Evolutionary conservation across 768 basidiomycete genomes (phyloP).

Genomic region (Boletellus sp.): DNA sequence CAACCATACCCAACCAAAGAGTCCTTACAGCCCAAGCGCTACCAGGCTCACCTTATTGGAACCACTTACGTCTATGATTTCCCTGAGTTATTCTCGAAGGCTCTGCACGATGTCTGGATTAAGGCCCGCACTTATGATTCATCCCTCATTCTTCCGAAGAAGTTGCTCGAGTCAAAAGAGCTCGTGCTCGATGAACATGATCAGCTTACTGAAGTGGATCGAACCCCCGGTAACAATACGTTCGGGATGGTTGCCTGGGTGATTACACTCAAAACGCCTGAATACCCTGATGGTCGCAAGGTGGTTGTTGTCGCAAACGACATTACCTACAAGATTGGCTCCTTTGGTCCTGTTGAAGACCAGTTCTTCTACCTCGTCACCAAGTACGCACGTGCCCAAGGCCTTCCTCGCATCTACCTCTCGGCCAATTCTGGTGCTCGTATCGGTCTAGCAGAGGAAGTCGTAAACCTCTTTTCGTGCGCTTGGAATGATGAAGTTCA

Average conservation of each 20-base stretch:
- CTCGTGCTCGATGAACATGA: slow-evolving; percentile 94
- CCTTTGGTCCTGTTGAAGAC: slow-evolving; percentile 94
- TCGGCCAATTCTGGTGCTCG: slow-evolving; percentile 99
- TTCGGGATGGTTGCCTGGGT: slow-evolving; percentile 99
- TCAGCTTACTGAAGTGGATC: slow-evolving; percentile 82
- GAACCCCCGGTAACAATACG: slow-evolving; percentile 89
- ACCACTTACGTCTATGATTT: slow-evolving; percentile 99
- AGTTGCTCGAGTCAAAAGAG: slow-evolving; percentile 79
- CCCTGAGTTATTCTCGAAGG: slow-evolving; percentile 98
- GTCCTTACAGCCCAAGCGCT: slow-evolving; percentile 96
- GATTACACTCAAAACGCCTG: slow-evolving; percentile 87
- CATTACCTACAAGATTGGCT: slow-evolving; percentile 98
- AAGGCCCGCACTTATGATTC: slow-evolving; percentile 63
- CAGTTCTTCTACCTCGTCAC: slow-evolving; percentile 96
- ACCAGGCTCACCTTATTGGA: slow-evolving; percentile 96
- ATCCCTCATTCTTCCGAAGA: slow-evolving; percentile 69
- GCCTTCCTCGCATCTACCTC: slow-evolving; percentile 93
- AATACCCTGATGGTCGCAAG: slow-evolving; percentile 84
- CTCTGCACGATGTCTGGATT: slow-evolving; percentile 89
- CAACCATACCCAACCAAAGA: slow-evolving; percentile 95
- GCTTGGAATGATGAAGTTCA: slow-evolving; percentile 81
- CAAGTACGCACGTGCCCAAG: slow-evolving; percentile 83
- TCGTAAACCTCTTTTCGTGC: slow-evolving; percentile 79
- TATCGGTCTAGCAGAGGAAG: slow-evolving; percentile 93
- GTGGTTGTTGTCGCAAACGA: slow-evolving; percentile 94